These are phyloP conservation scores for Murraya koenigii DNA, from an alignment of 345 rosid genomes.

Conservation along the genomic window DNA sequence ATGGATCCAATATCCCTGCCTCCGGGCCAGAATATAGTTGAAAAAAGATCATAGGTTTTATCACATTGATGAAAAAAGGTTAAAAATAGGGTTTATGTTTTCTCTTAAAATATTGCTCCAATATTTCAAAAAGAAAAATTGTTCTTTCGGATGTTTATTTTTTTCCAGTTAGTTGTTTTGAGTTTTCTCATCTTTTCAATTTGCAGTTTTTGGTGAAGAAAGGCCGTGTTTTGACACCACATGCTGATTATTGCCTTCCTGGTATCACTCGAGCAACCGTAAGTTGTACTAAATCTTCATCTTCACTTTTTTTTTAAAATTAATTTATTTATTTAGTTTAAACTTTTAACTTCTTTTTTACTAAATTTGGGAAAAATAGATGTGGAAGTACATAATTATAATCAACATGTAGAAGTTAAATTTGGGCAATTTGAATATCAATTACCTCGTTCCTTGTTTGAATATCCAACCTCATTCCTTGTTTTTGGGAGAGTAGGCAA, in stretches of 20 bases:
- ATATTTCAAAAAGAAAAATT: not conserved
- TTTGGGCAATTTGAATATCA: not conserved
- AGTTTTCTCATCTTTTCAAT: slow-evolving; percentile 5
- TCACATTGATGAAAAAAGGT: not conserved
- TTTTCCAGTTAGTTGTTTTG: not conserved
- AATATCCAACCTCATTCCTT: too few relatives aligned
- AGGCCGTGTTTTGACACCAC: slow-evolving; percentile 78
- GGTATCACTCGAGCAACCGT: slow-evolving; percentile 89
- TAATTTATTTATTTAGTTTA: not conserved
- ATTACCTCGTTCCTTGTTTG: not conserved
- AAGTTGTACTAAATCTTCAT: slow-evolving; percentile 25
- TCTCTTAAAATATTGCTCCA: not conserved
- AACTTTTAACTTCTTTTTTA: not conserved
- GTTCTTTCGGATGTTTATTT: too few relatives aligned
- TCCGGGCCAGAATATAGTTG: not conserved
- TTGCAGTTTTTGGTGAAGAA: slow-evolving; percentile 83
- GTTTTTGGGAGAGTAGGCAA: too few relatives aligned
- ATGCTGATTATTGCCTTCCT: slow-evolving; percentile 92
- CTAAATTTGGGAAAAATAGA: not conserved
- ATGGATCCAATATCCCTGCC: not conserved
- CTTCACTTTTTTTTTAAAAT: not conserved
- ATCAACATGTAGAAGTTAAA: not conserved
- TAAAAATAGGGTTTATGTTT: not conserved
- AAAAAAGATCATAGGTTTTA: not conserved
- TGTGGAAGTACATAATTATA: not conserved